These are phyloP conservation scores for Ramularia endophylla DNA, from an alignment of 2,329 filamentous ascomycete genomes.

Conservation along the genomic window DNA sequence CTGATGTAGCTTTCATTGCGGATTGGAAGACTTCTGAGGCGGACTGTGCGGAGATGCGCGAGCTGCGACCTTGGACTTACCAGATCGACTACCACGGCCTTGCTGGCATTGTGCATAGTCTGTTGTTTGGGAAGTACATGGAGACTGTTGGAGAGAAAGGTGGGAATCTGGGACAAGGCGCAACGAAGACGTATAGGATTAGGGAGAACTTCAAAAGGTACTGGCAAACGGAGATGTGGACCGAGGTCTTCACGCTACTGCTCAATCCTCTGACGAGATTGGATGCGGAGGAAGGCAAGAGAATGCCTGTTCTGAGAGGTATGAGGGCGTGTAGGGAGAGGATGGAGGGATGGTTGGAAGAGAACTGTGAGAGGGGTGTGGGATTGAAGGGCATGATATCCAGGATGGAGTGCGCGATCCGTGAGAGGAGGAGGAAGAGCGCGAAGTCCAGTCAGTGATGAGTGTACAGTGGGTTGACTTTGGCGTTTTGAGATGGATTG, in stretches of 20 bases:
- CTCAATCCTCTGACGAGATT: constrained; percentile 70
- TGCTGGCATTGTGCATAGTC: constrained; percentile 77
- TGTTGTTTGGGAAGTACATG: constrained; percentile 94
- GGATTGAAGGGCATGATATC: constrained; percentile 51
- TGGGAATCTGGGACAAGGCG: constrained; percentile 44
- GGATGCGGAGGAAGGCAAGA: constrained; percentile 58
- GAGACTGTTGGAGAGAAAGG: constrained; percentile 57
- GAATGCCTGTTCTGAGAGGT: constrained; percentile 66
- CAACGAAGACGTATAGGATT: constrained; percentile 67
- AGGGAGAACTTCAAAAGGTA: constrained; percentile 85
- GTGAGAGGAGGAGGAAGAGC: constrained; percentile 36
- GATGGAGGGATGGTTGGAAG: constrained; percentile 81
- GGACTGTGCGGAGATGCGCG: constrained; percentile 93
- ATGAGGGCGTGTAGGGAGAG: constrained; percentile 63
- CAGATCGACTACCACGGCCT: constrained; percentile 96
- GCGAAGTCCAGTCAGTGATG: constrained; percentile 12
- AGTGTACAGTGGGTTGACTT: constrained; percentile 1
- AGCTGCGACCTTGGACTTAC: constrained; percentile 91
- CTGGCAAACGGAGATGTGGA: constrained; percentile 94
- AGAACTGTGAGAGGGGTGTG: constrained; percentile 71
- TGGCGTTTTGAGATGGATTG: neutral
- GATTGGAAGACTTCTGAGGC: constrained; percentile 87
- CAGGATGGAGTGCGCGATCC: constrained; percentile 63
- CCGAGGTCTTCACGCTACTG: constrained; percentile 72
- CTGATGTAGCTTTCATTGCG: constrained; percentile 79